Conservation (phyloP, 2,329 filamentous ascomycete genomes). For the Colletotrichum sp. region DNA sequence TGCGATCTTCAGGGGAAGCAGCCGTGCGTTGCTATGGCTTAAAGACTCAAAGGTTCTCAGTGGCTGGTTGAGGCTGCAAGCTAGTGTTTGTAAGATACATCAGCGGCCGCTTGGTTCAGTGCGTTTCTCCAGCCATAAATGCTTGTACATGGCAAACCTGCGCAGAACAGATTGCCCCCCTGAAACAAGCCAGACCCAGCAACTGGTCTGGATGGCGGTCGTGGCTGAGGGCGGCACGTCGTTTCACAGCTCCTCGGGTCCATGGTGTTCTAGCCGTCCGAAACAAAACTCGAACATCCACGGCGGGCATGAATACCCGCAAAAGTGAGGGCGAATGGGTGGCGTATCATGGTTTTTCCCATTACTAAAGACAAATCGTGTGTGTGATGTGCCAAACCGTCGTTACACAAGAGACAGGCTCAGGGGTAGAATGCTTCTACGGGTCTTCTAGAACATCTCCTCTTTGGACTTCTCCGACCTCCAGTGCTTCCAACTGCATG, state of each 20-base stretch:
- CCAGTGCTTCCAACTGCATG: not conserved
- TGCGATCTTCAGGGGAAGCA: not conserved
- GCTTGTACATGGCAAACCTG: not conserved
- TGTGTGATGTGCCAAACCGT: conserved; percentile 6
- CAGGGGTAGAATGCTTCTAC: not conserved
- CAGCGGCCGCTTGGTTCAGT: not conserved
- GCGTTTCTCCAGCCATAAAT: not conserved
- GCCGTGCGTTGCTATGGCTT: not conserved
- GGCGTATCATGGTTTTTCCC: not conserved
- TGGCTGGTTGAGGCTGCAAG: not conserved
- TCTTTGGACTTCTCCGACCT: not conserved
- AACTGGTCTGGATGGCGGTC: not conserved
- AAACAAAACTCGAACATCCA: conserved; percentile 16
- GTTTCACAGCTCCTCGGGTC: not conserved
- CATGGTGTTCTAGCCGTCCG: not conserved
- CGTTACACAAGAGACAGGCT: conserved; percentile 8
- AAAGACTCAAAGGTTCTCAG: not conserved
- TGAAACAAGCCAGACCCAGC: not conserved
- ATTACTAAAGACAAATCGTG: not conserved
- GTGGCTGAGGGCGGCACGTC: not conserved
- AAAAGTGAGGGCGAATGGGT: not conserved
- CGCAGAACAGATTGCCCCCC: not conserved
- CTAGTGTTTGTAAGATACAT: not conserved
- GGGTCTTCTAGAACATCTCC: conserved; percentile 13
- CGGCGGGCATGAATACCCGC: not conserved